A percentile compares a stretch with the other conserved stretches of the same genome.
Conservation (phyloP, 31 red algal genomes). For the Bonnemaisonia californica region DNA sequence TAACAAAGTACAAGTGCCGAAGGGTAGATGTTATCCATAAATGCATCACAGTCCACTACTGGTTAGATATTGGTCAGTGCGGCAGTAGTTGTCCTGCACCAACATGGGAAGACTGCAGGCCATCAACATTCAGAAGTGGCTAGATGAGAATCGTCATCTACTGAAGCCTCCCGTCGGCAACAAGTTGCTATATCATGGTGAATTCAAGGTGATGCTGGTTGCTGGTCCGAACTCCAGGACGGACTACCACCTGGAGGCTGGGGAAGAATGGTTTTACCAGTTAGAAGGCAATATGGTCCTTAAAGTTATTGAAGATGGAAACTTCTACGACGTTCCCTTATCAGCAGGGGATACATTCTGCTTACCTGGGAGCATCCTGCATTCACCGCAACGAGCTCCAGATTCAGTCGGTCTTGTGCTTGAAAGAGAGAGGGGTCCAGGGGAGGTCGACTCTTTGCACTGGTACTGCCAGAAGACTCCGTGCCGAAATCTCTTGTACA, state of each 20-base stretch:
- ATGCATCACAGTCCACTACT: no score
- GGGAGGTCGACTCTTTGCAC: slow-evolving; percentile 75
- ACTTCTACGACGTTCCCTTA: slow-evolving; percentile 74
- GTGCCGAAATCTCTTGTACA: slow-evolving; percentile 66
- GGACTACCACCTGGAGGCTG: slow-evolving; percentile 89
- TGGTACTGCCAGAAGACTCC: slow-evolving; percentile 87
- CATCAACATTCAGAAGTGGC: slow-evolving; percentile 84
- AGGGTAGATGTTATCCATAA: no score
- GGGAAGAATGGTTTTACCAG: slow-evolving; percentile 97
- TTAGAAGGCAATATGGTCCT: slow-evolving; percentile 85
- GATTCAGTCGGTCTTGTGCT: slow-evolving; percentile 87
- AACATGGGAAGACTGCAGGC: slow-evolving; percentile 48
- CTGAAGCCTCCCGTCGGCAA: slow-evolving; percentile 94
- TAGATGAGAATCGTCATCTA: slow-evolving; percentile 71
- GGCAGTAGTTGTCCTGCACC: neutral
- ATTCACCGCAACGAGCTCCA: slow-evolving; percentile 72
- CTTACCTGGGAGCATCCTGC: slow-evolving; percentile 78
- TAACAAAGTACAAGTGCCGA: no score
- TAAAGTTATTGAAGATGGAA: slow-evolving; percentile 73
- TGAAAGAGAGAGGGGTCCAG: slow-evolving; percentile 71
- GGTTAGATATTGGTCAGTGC: no score
- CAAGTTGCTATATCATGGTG: slow-evolving; percentile 74
- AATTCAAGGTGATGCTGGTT: slow-evolving; percentile 97
- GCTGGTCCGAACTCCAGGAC: slow-evolving; percentile 90
- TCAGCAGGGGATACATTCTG: slow-evolving; percentile 81